These are phyloP conservation scores for Plenodomus biglobosus DNA, from an alignment of 2,329 filamentous ascomycete species.

Conservation along the genomic window DNA sequence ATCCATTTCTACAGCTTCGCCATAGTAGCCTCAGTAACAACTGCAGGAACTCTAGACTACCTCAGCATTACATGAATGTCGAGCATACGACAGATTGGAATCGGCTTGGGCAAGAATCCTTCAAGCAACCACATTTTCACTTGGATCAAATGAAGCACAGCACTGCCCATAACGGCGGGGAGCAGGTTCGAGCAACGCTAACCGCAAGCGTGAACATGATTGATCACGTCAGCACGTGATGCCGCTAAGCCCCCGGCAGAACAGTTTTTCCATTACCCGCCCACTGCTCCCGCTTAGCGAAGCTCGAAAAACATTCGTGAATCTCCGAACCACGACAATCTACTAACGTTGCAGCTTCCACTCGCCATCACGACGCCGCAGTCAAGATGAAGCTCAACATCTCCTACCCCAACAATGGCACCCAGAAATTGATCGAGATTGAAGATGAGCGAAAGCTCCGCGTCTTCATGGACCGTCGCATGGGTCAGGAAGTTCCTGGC, in stretches of 20 bases:
- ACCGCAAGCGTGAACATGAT: background rate
- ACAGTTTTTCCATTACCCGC: background rate
- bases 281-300: conserved; percentile 11
- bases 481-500: conserved; percentile 88
- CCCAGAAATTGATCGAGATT: conserved; percentile 98
- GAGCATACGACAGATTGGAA: too few relatives aligned
- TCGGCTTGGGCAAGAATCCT: too few relatives aligned
- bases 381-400: conserved; percentile 74
- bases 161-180: too few relatives aligned
- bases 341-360: conserved; percentile 43
- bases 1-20: too few relatives aligned
- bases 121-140: too few relatives aligned
- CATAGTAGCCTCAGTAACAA: too few relatives aligned
- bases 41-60: too few relatives aligned
- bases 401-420: conserved; percentile 97
- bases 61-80: too few relatives aligned
- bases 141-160: too few relatives aligned
- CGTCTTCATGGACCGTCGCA: conserved; percentile 98
- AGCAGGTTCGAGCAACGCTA: background rate
- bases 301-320: conserved; percentile 13
- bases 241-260: conserved; percentile 7
- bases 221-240: conserved; percentile 13
- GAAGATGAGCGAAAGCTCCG: conserved; percentile 99
- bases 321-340: conserved; percentile 29
- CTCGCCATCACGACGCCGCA: conserved; percentile 36